phyloP scores from a whole-genome alignment of 23 red algal species.

The Agarophyton chilense region DNA sequence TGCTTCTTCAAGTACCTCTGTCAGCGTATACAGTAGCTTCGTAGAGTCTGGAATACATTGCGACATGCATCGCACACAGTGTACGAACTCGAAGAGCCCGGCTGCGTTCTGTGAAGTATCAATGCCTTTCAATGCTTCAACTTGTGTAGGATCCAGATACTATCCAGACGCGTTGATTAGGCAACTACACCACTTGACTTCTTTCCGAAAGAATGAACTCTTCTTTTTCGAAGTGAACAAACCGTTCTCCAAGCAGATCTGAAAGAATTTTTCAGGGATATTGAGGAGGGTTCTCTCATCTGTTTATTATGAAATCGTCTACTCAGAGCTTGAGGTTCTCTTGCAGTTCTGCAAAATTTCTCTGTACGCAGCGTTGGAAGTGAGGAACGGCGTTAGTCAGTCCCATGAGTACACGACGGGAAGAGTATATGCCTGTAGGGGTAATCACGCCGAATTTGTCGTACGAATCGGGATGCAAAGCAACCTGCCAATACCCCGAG shows the following conservation, averaged over 20 bases:
- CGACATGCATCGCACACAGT: slow-evolving; percentile 23
- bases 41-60: slow-evolving; percentile 22
- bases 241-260: slow-evolving; percentile 6
- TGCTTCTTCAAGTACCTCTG: slow-evolving; percentile 19
- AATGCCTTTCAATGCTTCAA: slow-evolving; percentile 25
- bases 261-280: slow-evolving; percentile 26
- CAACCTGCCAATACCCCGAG: slow-evolving; percentile 23
- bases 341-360: slow-evolving; percentile 10
- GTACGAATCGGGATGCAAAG: background rate
- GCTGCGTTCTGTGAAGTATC: background rate
- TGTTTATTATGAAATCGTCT: slow-evolving; percentile 29
- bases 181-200: slow-evolving; percentile 25
- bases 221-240: slow-evolving; percentile 13
- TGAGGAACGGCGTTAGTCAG: slow-evolving; percentile 6
- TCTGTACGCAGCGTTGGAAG: slow-evolving; percentile 41
- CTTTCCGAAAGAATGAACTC: slow-evolving; percentile 20
- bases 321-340: slow-evolving; percentile 26
- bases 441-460: no score
- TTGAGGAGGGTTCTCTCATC: slow-evolving; percentile 13
- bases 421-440: no score
- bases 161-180: slow-evolving; percentile 24
- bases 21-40: background rate
- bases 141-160: background rate
- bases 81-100: slow-evolving; percentile 24
- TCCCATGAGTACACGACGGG: no score